phyloP scores from a whole-genome alignment of 2,329 filamentous ascomycete genomes.

The Rhytidhysteron rufulum region DNA sequence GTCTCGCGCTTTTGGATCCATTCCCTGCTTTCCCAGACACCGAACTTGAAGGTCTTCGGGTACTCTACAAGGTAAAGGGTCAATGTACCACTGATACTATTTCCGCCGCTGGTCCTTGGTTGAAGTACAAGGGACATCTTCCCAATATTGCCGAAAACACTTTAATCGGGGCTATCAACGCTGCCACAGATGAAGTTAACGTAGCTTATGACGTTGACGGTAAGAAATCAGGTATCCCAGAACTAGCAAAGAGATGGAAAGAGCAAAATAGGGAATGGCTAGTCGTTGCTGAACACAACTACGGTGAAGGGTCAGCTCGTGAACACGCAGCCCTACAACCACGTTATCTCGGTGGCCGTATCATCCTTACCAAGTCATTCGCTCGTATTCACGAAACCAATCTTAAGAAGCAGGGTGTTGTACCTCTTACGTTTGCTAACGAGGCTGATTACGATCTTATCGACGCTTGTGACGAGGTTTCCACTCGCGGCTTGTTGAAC shows the following conservation, averaged over 20 bases:
- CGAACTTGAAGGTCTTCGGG: slow-evolving; percentile 73
- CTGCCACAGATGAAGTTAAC: slow-evolving; percentile 88
- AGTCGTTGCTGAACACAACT: slow-evolving; percentile 96
- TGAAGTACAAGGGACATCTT: slow-evolving; percentile 98
- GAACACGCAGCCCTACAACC: slow-evolving; percentile 90
- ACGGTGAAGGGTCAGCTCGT: slow-evolving; percentile 83
- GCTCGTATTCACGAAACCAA: slow-evolving; percentile 94
- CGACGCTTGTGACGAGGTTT: slow-evolving; percentile 75
- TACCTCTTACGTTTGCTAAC: slow-evolving; percentile 85
- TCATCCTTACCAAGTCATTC: slow-evolving; percentile 83
- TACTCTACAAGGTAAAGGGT: slow-evolving; percentile 93
- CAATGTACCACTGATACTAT: slow-evolving; percentile 99
- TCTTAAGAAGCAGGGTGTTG: slow-evolving; percentile 94
- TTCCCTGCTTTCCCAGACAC: slow-evolving; percentile 76
- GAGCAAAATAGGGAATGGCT: slow-evolving; percentile 74
- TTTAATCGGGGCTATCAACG: slow-evolving; percentile 90
- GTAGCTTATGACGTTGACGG: slow-evolving; percentile 84
- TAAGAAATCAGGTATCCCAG: slow-evolving; percentile 72
- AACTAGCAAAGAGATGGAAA: slow-evolving; percentile 82
- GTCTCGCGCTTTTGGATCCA: slow-evolving; percentile 85
- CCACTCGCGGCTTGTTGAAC: slow-evolving; percentile 78
- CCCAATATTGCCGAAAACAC: slow-evolving; percentile 98
- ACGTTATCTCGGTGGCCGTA: slow-evolving; percentile 78
- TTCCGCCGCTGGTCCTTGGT: slow-evolving; percentile 92
- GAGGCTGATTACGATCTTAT: slow-evolving; percentile 86